Base-by-base conservation (phyloP, 73 alveolate species). In the Paramecium caudatum region DNA sequence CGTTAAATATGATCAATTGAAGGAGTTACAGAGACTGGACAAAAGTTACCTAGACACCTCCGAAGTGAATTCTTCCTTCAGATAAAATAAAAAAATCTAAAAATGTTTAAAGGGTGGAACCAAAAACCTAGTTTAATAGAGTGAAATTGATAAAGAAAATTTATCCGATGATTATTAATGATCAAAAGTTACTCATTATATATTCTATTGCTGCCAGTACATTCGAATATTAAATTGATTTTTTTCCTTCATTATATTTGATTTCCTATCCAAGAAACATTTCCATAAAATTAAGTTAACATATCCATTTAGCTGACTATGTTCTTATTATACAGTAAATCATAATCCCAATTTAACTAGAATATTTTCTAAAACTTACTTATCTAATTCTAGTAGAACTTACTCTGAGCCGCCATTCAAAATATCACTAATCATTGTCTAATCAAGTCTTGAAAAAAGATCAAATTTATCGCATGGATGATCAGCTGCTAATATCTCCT, bases 151-250 rank as follows among this genome's bases (percentile, higher is more conserved):
- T 55, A 55, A 55, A 43, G 80, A 55, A 55, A 55, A 55, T 23
- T 9, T 55, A 10, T 55, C 80, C 12, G 80, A 55, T 55, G 80
- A 55, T 27, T 32, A 55, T 27, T 55, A 23, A 55, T 55, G 80
- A 55, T 55, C 45, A 55, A 49, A 55, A 55, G 23, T 55, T 55
- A 55, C 80, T 55, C 80, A 55, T 55, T 55, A 55, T 55, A 55
- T 55, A 55, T 55, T 55, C 80, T 27, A 55, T 55, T 9, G 80
- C 80, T 27, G 46, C 16, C 30, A 55, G n/a, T 10, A 55, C 70
- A 49, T 49, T 49, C 5, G 70, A 19, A 55, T 27, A 55, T 55
- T 55, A 55, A 9, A 43, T 43, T 55, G 80, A 55, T 6, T 55
- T 43, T 55, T 43, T 16, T 9, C 80, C 80, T 55, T 16, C 23